Conservation (phyloP, 371 early-diverging fungal genomes). For the Phascolomyces articulosus region DNA sequence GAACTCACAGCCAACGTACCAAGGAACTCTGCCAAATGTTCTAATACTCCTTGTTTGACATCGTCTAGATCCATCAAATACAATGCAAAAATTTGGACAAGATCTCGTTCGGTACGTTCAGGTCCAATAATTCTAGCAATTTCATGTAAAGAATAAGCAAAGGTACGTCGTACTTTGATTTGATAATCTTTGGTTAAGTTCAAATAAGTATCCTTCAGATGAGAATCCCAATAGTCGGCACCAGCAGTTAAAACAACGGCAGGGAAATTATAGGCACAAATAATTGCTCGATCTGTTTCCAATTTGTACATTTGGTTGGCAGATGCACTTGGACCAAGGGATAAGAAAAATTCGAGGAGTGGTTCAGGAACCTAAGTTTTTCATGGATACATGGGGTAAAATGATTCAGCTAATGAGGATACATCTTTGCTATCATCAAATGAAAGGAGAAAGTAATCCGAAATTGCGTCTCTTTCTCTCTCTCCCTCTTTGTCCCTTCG, state of each 20-base stretch:
- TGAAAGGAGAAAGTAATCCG: neutral
- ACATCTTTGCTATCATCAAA: too few species aligned
- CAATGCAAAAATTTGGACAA: conserved; percentile 62
- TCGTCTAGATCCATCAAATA: conserved; percentile 64
- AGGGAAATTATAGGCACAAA: conserved; percentile 68
- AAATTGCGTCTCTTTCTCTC: too few species aligned
- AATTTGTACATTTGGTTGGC: conserved; percentile 42
- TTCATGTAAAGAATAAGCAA: conserved; percentile 66
- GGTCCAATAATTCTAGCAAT: conserved; percentile 63
- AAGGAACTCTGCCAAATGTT: conserved; percentile 61
- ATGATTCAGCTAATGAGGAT: too few species aligned
- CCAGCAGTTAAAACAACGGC: conserved; percentile 66
- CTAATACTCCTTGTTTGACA: conserved; percentile 64
- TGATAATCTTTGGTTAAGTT: conserved; percentile 57
- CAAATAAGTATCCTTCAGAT: conserved; percentile 54
- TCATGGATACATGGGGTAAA: too few species aligned
- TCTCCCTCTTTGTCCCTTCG: neutral
- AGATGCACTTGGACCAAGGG: conserved; percentile 35
- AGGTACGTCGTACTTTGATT: conserved; percentile 61
- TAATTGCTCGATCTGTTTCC: conserved; percentile 59
- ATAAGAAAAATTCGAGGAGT: conserved; percentile 46
- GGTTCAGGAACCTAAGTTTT: conserved; percentile 41
- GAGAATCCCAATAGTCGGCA: conserved; percentile 54
- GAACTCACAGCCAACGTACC: conserved; percentile 54
- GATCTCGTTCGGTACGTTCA: conserved; percentile 60